These are phyloP conservation scores for Alternaria burnsii DNA, from an alignment of 2,329 filamentous ascomycete genomes.

Conservation along the genomic window DNA sequence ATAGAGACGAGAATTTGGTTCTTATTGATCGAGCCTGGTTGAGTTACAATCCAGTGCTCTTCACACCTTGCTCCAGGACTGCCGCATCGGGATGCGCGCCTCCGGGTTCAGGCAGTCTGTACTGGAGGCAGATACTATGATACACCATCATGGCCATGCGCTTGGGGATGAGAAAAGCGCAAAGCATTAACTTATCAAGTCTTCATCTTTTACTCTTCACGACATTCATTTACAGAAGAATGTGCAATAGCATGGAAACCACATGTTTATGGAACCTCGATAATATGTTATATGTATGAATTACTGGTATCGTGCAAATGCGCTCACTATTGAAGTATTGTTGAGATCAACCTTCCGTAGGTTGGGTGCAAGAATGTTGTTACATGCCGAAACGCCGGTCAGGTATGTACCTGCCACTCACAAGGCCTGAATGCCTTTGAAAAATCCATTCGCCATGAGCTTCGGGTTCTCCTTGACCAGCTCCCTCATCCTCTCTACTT, in stretches of 20 bases:
- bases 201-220: not conserved
- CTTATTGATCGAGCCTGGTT: not conserved
- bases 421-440: constrained; percentile 64
- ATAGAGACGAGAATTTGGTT: not conserved
- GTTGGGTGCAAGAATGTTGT: not conserved
- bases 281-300: not conserved
- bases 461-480: constrained; percentile 77
- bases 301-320: constrained; percentile 3
- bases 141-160: not conserved
- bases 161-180: not conserved
- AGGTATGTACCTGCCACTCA: constrained; percentile 23
- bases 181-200: not conserved
- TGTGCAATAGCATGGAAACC: not conserved
- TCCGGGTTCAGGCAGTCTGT: too few relatives aligned
- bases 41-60: not conserved
- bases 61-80: not conserved
- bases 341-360: not conserved
- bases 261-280: not conserved
- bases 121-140: not conserved
- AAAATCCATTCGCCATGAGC: constrained; percentile 71
- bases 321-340: not conserved
- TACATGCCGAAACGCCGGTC: not conserved
- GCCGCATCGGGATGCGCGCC: not conserved
- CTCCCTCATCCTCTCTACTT: constrained; percentile 79
- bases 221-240: not conserved